Base-by-base conservation (phyloP, 1,284 basidiomycete genomes). In the Sutorius eximius region DNA sequence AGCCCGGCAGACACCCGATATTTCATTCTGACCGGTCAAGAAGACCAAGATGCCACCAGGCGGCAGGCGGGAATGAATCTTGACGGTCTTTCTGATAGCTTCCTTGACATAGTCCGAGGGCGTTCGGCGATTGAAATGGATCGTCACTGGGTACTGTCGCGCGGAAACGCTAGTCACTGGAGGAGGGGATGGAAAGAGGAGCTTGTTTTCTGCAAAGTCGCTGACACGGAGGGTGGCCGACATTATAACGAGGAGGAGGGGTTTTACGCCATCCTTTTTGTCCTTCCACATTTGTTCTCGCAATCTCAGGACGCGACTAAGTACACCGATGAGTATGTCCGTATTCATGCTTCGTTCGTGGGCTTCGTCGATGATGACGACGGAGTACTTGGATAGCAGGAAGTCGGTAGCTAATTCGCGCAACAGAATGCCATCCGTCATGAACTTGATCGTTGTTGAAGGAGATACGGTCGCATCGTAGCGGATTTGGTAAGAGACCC, bases 291-390 rank as follows among this genome's bases (percentile, higher is more conserved):
- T 79, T 56, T 91, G 83, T 70, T 96, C 95, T 34, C 97, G 81
- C 49, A 99, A 73, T 63, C 87, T 89, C 32, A 95, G 82, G 5
- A 99, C 92, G 40, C 97, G 85, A 65, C 94, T 97, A 32, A 99
- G 77, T 9, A 98, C 93, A 46, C 97, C 97, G 57, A 99, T 94
- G 45, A 99, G 79, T 45, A 99, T 94, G 71, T 99, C 97, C 6
- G 97, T 99, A 70, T 99, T 99, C 76, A 99, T 92, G 62, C 94
- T 97, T 57, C 97, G 79, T 72, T 99, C 97, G 73, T 99, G 97
- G 0, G 97, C 97, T 73, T 99, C 97, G 64, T 99, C 97, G 52
- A 98, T 90, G 55, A 99, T 89, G 60, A 99, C 85, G 33, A 97
- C 90, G 24, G 92, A 95, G 72, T 99, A 99, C 69, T 89, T 92